Conservation (phyloP, 2,329 filamentous ascomycete species). For the Claviceps lovelessii region DNA sequence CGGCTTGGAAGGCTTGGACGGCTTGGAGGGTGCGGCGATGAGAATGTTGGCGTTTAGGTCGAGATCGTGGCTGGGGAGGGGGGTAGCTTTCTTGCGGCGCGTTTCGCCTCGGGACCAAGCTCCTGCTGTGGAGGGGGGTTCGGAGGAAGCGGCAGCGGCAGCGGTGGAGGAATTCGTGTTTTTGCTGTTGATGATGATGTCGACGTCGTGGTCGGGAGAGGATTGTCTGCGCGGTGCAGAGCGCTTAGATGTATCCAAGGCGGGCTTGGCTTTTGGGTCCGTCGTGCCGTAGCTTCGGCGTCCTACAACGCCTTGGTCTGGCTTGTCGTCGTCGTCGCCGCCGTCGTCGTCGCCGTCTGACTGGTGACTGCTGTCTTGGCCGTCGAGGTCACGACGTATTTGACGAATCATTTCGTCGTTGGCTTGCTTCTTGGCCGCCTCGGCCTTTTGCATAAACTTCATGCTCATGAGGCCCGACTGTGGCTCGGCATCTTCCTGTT, state of each 20-base stretch:
- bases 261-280: slow-evolving; percentile 8
- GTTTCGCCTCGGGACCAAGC: slow-evolving; percentile 28
- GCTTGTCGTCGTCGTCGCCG: slow-evolving; percentile 7
- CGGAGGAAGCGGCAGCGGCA: slow-evolving; percentile 8
- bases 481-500: slow-evolving; percentile 34
- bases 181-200: slow-evolving; percentile 13
- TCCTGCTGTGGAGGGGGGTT: slow-evolving; percentile 18
- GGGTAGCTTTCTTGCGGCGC: slow-evolving; percentile 20
- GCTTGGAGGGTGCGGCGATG: slow-evolving; percentile 9
- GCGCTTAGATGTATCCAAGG: slow-evolving; percentile 16
- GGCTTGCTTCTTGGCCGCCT: slow-evolving; percentile 58
- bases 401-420: slow-evolving; percentile 65
- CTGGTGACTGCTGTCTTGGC: slow-evolving; percentile 35
- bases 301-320: slow-evolving; percentile 47
- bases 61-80: slow-evolving; percentile 21
- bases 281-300: slow-evolving; percentile 52
- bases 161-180: slow-evolving; percentile 7
- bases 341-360: slow-evolving; percentile 15
- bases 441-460: slow-evolving; percentile 90
- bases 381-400: slow-evolving; percentile 59
- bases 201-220: slow-evolving; percentile 14
- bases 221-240: slow-evolving; percentile 15
- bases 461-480: slow-evolving; percentile 62
- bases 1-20: background rate
- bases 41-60: slow-evolving; percentile 25